Base-by-base conservation (phyloP, 139 green algal species). In the Asterochloris sp. region DNA sequence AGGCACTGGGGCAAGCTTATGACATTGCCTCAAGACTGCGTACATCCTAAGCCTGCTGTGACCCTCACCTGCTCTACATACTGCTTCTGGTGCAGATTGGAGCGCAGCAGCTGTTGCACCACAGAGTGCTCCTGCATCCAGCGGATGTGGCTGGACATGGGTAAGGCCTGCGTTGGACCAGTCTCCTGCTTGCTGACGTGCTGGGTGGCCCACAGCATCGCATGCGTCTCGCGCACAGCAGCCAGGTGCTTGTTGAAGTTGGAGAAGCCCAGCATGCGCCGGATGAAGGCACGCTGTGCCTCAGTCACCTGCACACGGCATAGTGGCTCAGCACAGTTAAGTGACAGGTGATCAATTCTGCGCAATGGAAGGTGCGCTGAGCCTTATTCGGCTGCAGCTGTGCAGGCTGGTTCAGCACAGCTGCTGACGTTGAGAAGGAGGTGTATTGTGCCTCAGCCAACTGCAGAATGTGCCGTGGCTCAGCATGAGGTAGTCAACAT, bases 11-110 rank as follows among this genome's bases (percentile, higher is more conserved):
- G 66, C 66, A 71, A 24, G 21, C 66, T 71, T 2, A 8, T 26
- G 9, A 54, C 38, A 2, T 54, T 54, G 38, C 38, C 38, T 54
- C 38, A 54, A 6, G 38, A n/a, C n/a, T n/a, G n/a, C n/a, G n/a
- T n/a, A 54, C 38, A 54, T 54, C 4, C 38, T 6, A 54, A 54
- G 38, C 38, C 38, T 62, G 68, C 15, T 28, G 12, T 28, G 29
- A 62, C 1, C 10, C 26, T 11, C 79, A 96, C 93, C 89, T 94
- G 87, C 4, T 97, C 91, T 10, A 94, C 88, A 73, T 98, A 98
- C 88, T 98, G 95, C 60, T 88, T 87, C 85, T 98, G 94, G 83
- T 98, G 95, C 80, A 98, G 86, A 87, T 98, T 95, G 71, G 87
- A 87, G 9, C 91, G 88, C 77, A 98, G 87, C 77, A 98, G 88